Conservation (phyloP, 305 asterid species). For the Fraxinus latifolia region DNA sequence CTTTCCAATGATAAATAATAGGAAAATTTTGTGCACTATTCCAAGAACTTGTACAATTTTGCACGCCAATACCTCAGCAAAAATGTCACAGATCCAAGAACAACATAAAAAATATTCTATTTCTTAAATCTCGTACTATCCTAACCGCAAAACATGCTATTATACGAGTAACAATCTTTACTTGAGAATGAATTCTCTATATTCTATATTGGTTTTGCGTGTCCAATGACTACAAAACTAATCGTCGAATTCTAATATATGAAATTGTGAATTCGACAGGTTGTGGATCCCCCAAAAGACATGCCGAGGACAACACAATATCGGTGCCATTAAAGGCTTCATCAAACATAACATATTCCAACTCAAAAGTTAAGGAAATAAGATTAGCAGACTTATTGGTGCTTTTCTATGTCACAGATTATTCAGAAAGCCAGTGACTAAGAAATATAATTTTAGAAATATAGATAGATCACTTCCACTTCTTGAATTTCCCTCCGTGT, state of each 20-base stretch:
- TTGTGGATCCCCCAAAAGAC: background rate
- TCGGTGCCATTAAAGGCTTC: background rate
- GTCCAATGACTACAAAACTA: background rate
- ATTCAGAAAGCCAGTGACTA: background rate
- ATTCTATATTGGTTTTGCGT: background rate
- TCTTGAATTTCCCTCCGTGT: conserved; percentile 44
- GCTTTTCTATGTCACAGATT: background rate
- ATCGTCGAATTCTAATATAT: background rate
- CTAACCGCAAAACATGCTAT: background rate
- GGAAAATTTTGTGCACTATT: background rate
- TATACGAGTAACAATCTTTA: background rate
- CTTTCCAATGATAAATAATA: background rate
- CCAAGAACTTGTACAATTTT: conserved; percentile 17
- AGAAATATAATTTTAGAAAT: background rate
- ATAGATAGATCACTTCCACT: conserved; percentile 39
- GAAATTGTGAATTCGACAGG: background rate
- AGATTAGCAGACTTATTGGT: background rate
- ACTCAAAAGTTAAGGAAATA: background rate
- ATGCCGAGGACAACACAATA: background rate
- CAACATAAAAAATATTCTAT: background rate
- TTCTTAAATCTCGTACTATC: background rate
- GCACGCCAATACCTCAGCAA: conserved; percentile 37
- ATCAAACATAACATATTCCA: background rate
- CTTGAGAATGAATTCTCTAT: background rate
- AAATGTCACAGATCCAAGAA: conserved; percentile 30